A percentile compares a stretch with the other conserved stretches of the same genome.
phyloP scores from a whole-genome alignment of 2,329 filamentous ascomycete species.

The Cercospora berteroae region DNA sequence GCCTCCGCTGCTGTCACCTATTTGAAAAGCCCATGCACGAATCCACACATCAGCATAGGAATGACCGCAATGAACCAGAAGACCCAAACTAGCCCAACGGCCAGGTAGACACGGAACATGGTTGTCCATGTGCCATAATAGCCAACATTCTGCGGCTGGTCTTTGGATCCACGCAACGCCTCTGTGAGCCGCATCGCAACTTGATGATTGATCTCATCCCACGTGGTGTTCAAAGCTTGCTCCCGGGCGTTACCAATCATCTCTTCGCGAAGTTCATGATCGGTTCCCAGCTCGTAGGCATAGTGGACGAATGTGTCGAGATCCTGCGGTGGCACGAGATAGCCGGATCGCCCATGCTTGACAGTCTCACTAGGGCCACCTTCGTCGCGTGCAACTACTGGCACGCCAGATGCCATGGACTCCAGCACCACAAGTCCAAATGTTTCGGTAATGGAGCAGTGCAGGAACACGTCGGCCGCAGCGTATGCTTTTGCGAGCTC shows the following conservation, averaged over 20 bases:
- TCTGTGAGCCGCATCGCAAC: slow-evolving; percentile 63
- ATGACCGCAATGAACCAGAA: slow-evolving; percentile 40
- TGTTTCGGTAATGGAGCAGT: slow-evolving; percentile 70
- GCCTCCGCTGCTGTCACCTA: neutral
- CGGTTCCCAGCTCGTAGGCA: slow-evolving; percentile 51
- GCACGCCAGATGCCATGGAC: slow-evolving; percentile 68
- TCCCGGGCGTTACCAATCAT: slow-evolving; percentile 53
- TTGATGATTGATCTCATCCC: slow-evolving; percentile 70
- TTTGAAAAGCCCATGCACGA: slow-evolving; percentile 34
- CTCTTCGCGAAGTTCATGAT: slow-evolving; percentile 45
- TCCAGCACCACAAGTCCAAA: slow-evolving; percentile 70
- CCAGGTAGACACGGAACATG: slow-evolving; percentile 33
- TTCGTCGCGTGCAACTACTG: slow-evolving; percentile 66
- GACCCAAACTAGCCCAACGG: slow-evolving; percentile 39
- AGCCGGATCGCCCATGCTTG: slow-evolving; percentile 59
- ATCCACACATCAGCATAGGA: slow-evolving; percentile 36
- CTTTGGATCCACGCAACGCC: slow-evolving; percentile 37
- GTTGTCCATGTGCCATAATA: slow-evolving; percentile 32
- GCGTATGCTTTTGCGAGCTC: slow-evolving; percentile 66
- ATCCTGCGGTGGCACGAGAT: slow-evolving; percentile 59
- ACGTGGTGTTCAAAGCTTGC: slow-evolving; percentile 63
- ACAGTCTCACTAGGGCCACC: slow-evolving; percentile 69
- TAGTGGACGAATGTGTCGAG: slow-evolving; percentile 57
- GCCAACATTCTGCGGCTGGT: slow-evolving; percentile 14
- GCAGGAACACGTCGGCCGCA: slow-evolving; percentile 66